Conservation (phyloP, 192 early-diverging fungal genomes). For the Chytriomyces sp. region DNA sequence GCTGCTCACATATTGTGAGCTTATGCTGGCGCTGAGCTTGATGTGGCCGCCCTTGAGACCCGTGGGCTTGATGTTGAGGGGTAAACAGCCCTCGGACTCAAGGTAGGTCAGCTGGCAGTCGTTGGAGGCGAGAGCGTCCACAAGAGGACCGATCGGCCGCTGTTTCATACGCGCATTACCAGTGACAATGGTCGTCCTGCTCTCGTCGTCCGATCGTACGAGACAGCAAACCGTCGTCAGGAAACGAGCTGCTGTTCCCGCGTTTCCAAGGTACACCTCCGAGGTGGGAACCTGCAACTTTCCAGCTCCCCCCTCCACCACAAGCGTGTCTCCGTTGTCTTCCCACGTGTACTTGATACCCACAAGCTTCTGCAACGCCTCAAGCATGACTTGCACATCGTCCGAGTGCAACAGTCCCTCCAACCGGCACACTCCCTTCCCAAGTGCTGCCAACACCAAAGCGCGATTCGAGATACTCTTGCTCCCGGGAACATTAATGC, state of each 20-base stretch:
- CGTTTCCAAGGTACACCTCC: slow-evolving; percentile 94
- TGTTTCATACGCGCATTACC: slow-evolving; percentile 98
- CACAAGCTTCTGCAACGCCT: slow-evolving; percentile 84
- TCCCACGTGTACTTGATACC: slow-evolving; percentile 89
- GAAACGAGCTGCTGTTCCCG: slow-evolving; percentile 96
- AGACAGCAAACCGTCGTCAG: slow-evolving; percentile 85
- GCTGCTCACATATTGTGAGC: slow-evolving; percentile 97
- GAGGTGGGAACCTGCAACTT: slow-evolving; percentile 68
- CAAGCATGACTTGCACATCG: slow-evolving; percentile 97
- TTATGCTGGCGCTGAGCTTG: slow-evolving; percentile 87
- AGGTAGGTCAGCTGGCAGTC: slow-evolving; percentile 76
- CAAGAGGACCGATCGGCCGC: slow-evolving; percentile 88
- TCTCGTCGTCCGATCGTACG: slow-evolving; percentile 41
- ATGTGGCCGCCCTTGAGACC: slow-evolving; percentile 87
- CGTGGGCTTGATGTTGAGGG: slow-evolving; percentile 78
- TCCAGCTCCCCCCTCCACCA: slow-evolving; percentile 82
- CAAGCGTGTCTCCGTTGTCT: slow-evolving; percentile 85
- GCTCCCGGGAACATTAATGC: slow-evolving; percentile 82
- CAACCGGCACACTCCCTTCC: slow-evolving; percentile 76
- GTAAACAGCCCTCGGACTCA: slow-evolving; percentile 82
- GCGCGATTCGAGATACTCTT: slow-evolving; percentile 99
- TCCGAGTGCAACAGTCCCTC: slow-evolving; percentile 92
- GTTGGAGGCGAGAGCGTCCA: slow-evolving; percentile 81
- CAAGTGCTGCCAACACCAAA: slow-evolving; percentile 87
- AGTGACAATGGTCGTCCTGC: slow-evolving; percentile 62